Evolutionary conservation across 306 rosid genomes (phyloP).

Genomic region (Hippophae rhamnoides): DNA sequence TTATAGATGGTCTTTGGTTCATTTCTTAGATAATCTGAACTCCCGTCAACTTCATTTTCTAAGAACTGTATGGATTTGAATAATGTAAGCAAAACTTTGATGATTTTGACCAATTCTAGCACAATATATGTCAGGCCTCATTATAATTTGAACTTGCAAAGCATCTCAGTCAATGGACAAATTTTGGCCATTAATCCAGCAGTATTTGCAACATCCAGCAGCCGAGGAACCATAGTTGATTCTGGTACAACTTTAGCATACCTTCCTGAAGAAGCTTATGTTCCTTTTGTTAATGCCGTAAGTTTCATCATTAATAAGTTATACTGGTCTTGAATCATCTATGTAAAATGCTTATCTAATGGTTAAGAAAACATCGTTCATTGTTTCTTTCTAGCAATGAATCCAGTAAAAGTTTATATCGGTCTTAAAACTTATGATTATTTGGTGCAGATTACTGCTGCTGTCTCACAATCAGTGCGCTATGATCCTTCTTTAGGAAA

Average conservation of each 20-base stretch:
- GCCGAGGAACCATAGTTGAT: slow-evolving; percentile 79
- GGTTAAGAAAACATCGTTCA: background rate
- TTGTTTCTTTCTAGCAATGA: background rate
- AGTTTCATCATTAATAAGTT: slow-evolving; percentile 20
- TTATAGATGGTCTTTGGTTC: background rate
- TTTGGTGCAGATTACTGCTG: slow-evolving; percentile 43
- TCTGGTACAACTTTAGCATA: slow-evolving; percentile 98
- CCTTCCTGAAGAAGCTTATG: slow-evolving; percentile 83
- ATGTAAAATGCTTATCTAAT: too few relatives aligned
- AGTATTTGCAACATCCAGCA: slow-evolving; percentile 72
- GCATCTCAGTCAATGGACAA: slow-evolving; percentile 85
- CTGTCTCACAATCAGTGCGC: slow-evolving; percentile 55
- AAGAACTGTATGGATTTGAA: slow-evolving; percentile 3
- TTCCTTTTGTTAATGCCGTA: slow-evolving; percentile 76
- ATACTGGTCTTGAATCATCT: too few relatives aligned
- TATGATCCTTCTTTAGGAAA: slow-evolving; percentile 51
- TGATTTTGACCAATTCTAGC: slow-evolving; percentile 13
- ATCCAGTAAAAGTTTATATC: background rate
- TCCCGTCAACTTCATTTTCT: background rate
- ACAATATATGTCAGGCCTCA: slow-evolving; percentile 70
- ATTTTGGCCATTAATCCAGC: slow-evolving; percentile 44
- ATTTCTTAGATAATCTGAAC: background rate
- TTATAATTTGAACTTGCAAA: slow-evolving; percentile 77
- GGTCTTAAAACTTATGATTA: background rate
- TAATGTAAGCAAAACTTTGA: background rate